A percentile compares a stretch with the other conserved stretches of the same genome.
Conservation (phyloP, 1,139 yeast species). For the Maudiozyma humilis region DNA sequence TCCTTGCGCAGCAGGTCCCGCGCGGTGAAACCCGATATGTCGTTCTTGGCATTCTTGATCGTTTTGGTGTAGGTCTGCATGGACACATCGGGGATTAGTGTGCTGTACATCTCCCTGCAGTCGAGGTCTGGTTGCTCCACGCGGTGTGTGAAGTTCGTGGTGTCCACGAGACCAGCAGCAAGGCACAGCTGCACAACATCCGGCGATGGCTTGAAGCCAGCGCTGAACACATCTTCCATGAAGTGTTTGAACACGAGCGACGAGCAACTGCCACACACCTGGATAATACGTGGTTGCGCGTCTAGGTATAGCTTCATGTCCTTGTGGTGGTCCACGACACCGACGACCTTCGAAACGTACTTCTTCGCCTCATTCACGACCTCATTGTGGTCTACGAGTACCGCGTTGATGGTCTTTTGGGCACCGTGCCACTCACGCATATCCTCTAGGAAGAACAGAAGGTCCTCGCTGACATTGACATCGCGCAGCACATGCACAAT, state of each 20-base stretch:
- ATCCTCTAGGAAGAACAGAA: constrained; percentile 63
- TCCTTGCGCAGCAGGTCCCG: constrained; percentile 68
- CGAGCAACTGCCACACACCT: constrained; percentile 68
- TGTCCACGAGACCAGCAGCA: constrained; percentile 68
- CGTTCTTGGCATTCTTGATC: constrained; percentile 50
- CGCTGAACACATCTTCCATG: constrained; percentile 22
- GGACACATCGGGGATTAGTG: constrained; percentile 17
- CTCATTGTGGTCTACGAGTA: constrained; percentile 77
- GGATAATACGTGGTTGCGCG: constrained; percentile 49
- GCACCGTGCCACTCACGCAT: constrained; percentile 28
- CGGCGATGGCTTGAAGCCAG: not conserved
- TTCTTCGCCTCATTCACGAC: constrained; percentile 44
- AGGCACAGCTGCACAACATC: constrained; percentile 41
- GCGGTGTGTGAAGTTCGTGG: constrained; percentile 53
- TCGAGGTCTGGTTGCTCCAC: constrained; percentile 47
- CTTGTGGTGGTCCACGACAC: constrained; percentile 80
- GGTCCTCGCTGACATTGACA: constrained; percentile 42
- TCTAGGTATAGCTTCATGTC: constrained; percentile 49
- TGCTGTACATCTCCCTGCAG: constrained; percentile 37
- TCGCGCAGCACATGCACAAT: constrained; percentile 45
- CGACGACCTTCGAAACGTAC: constrained; percentile 38
- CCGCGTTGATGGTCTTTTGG: constrained; percentile 34
- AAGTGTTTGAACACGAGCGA: constrained; percentile 55
- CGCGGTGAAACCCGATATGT: constrained; percentile 51
- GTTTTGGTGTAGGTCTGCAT: constrained; percentile 32